A percentile compares a stretch with the other conserved stretches of the same genome.
These are phyloP conservation scores for Coniferiporia weirii DNA, from an alignment of 1,284 basidiomycete species.

Conservation along the genomic window DNA sequence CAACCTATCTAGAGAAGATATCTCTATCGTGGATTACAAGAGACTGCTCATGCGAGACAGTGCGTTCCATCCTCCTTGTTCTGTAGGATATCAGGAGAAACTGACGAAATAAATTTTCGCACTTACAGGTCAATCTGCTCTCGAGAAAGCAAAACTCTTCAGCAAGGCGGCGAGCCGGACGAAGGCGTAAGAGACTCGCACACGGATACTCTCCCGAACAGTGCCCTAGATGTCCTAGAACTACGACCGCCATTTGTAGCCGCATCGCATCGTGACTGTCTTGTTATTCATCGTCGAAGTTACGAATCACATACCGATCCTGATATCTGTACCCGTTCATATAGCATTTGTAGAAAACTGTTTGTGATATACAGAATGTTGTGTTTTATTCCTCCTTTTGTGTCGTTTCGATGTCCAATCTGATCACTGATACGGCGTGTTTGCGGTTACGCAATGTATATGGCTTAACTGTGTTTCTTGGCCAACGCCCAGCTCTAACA, in stretches of 20 bases:
- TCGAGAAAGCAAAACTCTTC: constrained; percentile 91
- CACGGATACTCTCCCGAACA: not conserved
- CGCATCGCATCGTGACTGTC: not conserved
- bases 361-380: not conserved
- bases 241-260: not conserved
- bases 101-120: constrained; percentile 17
- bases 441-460: too few relatives aligned
- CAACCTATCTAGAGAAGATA: constrained; percentile 87
- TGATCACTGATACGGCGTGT: not conserved
- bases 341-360: not conserved
- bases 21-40: constrained; percentile 91
- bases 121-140: constrained; percentile 56
- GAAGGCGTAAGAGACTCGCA: constrained; percentile 1
- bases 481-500: too few relatives aligned
- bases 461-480: too few relatives aligned
- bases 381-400: not conserved
- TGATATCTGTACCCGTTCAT: not conserved
- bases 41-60: constrained; percentile 68
- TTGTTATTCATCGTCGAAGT: not conserved
- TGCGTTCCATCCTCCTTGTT: constrained; percentile 30
- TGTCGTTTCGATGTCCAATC: not conserved
- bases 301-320: not conserved
- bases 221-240: not conserved
- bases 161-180: constrained; percentile 46
- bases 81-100: not conserved